Evolutionary conservation across 768 basidiomycete genomes (phyloP).

Genomic region (Neoboletus subvelutipes): DNA sequence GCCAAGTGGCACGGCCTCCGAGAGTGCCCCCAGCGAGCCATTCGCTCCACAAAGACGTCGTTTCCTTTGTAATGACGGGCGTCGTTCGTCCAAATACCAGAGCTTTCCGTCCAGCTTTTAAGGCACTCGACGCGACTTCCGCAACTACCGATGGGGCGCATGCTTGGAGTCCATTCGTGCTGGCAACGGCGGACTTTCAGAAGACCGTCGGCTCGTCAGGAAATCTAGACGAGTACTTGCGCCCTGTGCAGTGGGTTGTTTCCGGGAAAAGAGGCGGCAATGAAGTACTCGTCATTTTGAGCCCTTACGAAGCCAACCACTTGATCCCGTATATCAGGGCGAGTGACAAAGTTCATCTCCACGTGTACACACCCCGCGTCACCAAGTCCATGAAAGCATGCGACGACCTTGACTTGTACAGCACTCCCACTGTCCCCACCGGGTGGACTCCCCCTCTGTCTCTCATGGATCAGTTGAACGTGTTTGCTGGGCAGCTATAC

Average conservation of each 20-base stretch:
- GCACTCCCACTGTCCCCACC: neutral
- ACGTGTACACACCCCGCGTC: too few species aligned
- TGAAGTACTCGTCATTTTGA: conserved; percentile 3
- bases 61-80: conserved; percentile 34
- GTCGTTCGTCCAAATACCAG: conserved; percentile 14
- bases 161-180: conserved; percentile 19
- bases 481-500: too few species aligned
- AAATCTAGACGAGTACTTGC: conserved; percentile 19
- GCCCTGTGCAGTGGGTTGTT: conserved; percentile 28
- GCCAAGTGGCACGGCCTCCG: conserved; percentile 26
- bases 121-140: conserved; percentile 9
- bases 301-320: too few species aligned
- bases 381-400: too few species aligned
- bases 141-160: conserved; percentile 16
- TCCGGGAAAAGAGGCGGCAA: too few species aligned
- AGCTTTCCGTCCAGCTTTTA: conserved; percentile 22
- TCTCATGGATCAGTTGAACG: conserved; percentile 1
- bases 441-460: neutral
- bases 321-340: too few species aligned
- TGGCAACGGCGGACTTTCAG: conserved; percentile 21
- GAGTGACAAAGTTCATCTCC: too few species aligned
- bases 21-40: conserved; percentile 16
- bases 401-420: too few species aligned
- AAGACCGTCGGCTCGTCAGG: conserved; percentile 6
- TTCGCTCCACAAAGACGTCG: conserved; percentile 8